Percentiles rank a stretch among this genome's conserved stretches.
Conservation (phyloP, 2,329 filamentous ascomycete genomes). For the Trichoderma atroviride region DNA sequence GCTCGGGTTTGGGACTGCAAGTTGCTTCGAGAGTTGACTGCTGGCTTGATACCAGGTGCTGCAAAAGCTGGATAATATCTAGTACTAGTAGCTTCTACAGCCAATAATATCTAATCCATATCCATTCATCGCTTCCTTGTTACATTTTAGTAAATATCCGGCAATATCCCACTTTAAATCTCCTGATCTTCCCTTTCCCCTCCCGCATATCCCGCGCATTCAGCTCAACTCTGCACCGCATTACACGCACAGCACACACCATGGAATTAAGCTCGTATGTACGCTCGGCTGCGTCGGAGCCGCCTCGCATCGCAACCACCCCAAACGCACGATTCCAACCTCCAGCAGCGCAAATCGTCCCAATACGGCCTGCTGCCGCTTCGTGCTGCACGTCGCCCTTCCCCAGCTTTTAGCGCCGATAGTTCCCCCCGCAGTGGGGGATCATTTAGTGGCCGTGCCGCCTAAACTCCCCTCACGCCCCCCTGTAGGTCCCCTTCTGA, state of each 20-base stretch:
- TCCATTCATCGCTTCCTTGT: neutral
- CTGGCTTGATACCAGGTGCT: neutral
- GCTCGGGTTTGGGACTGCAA: neutral
- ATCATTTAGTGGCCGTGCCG: conserved; percentile 12
- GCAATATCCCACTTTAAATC: neutral
- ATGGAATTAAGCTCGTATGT: conserved; percentile 22
- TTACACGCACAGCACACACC: neutral
- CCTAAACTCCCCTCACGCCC: conserved; percentile 14
- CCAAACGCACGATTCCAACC: neutral
- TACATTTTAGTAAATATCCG: neutral
- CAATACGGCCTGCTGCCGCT: neutral
- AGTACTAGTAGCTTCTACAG: neutral
- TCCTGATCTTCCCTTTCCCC: neutral
- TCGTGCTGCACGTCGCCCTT: conserved; percentile 11
- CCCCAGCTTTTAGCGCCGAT: conserved; percentile 30
- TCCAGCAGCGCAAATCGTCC: neutral
- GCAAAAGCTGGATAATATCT: neutral
- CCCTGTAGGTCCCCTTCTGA: neutral
- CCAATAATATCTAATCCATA: neutral
- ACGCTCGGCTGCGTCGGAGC: conserved; percentile 22
- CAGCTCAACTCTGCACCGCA: neutral
- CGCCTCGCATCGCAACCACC: neutral
- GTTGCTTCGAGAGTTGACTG: neutral
- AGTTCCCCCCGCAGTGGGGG: conserved; percentile 23
- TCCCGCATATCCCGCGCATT: neutral